Evolutionary conservation across 345 rosid species (phyloP).

Genomic region (Atalantia buxifolia): DNA sequence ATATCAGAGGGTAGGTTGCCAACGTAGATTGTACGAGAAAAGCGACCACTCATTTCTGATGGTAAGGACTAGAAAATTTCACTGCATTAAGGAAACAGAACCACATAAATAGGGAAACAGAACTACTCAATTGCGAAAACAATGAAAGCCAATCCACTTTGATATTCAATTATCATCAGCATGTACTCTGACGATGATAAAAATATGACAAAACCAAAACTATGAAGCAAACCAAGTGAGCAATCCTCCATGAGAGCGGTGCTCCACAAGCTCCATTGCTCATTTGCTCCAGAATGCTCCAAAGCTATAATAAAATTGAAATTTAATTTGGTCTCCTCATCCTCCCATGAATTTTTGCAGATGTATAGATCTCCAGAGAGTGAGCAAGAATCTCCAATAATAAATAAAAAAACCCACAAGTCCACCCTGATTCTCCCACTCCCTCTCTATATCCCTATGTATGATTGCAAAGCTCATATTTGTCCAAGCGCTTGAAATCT

Average conservation of each 20-base stretch:
- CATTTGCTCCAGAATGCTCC: slow-evolving; percentile 88
- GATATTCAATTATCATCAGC: slow-evolving; percentile 31
- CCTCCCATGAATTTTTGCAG: slow-evolving; percentile 54
- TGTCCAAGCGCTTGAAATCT: slow-evolving; percentile 97
- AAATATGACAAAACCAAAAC: slow-evolving; percentile 35
- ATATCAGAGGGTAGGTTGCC: slow-evolving; percentile 95
- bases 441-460: slow-evolving; percentile 91
- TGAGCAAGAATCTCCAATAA: slow-evolving; percentile 78
- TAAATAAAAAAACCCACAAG: slow-evolving; percentile 51
- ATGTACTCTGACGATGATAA: slow-evolving; percentile 25
- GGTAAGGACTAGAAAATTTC: slow-evolving; percentile 18
- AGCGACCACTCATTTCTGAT: slow-evolving; percentile 85
- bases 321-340: slow-evolving; percentile 53
- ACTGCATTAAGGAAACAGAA: slow-evolving; percentile 37
- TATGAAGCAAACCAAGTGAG: slow-evolving; percentile 64
- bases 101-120: slow-evolving; percentile 23
- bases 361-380: slow-evolving; percentile 53
- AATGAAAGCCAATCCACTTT: slow-evolving; percentile 25
- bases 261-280: slow-evolving; percentile 92
- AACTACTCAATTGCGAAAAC: not conserved
- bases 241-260: slow-evolving; percentile 85
- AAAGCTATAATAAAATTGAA: slow-evolving; percentile 68
- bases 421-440: slow-evolving; percentile 80
- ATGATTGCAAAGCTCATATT: slow-evolving; percentile 90
- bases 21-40: slow-evolving; percentile 94